These are phyloP conservation scores for Ophiostoma ips DNA, from an alignment of 2,329 filamentous ascomycete species.

Conservation along the genomic window DNA sequence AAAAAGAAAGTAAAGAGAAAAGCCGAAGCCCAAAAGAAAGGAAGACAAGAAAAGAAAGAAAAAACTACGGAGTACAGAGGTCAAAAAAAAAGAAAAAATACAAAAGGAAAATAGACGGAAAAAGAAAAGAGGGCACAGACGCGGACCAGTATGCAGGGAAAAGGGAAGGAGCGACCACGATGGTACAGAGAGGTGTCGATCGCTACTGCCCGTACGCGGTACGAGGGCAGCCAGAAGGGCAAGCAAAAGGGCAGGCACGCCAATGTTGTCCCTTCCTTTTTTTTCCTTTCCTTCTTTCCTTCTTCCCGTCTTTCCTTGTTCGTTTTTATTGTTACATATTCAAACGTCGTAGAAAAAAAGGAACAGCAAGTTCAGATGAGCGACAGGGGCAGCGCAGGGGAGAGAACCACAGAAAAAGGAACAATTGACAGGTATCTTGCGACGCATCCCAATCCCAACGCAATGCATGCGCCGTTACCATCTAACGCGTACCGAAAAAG, in stretches of 20 bases:
- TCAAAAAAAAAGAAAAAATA: too few relatives aligned
- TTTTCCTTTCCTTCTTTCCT: too few relatives aligned
- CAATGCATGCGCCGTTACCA: too few relatives aligned
- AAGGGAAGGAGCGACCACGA: background rate
- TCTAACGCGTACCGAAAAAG: too few relatives aligned
- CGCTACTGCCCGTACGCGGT: background rate
- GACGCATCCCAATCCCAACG: too few relatives aligned
- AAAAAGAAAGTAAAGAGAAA: background rate
- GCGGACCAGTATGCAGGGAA: background rate
- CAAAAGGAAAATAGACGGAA: too few relatives aligned
- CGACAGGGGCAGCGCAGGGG: background rate
- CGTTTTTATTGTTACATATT: too few relatives aligned
- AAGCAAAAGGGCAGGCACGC: constrained; percentile 3
- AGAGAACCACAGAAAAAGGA: too few relatives aligned
- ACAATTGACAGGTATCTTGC: background rate
- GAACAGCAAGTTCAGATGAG: background rate
- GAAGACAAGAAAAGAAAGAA: background rate
- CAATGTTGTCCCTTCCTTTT: background rate
- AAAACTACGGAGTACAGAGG: too few relatives aligned
- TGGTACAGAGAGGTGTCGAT: background rate
- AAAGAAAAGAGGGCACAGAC: background rate
- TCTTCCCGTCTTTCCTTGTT: too few relatives aligned
- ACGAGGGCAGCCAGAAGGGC: too few relatives aligned
- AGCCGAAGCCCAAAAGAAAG: too few relatives aligned
- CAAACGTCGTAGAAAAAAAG: background rate